Base-by-base conservation (phyloP, 1,284 basidiomycete genomes). In the Ustilago curta region DNA sequence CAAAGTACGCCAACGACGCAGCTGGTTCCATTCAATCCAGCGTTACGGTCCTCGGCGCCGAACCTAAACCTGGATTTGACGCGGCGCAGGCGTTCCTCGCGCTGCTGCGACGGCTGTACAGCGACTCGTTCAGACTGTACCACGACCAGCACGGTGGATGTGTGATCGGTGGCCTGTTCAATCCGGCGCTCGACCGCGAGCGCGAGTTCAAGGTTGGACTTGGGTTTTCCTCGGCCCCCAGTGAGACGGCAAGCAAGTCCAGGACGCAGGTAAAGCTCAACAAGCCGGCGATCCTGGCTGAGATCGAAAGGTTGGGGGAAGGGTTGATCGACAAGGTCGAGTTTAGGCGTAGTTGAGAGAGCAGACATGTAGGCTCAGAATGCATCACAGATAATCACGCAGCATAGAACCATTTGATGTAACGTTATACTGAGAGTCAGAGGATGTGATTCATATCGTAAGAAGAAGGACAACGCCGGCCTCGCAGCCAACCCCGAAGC, bases 101-200 rank as follows among this genome's bases (percentile, higher is more conserved):
- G 32, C 92, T 83, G 50, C 64, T 82, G 8, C 25, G 94, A 91
- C 87, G 88, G n/a, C 85, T 90, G 5, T 97, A 93, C 85, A 87
- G 89, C 8, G 91, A 94, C 77, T 91, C 91, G 0, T 88, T 93
- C 75, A 89, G 92, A 57, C 88, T 97, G 53, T 99, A 98, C 88
- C 90, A 91, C 80, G 96, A 99, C 80, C 86, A 88, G 0, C 88
- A 91, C 39, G 97, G 97, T 16, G 95, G 96, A 0, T 63, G 58
- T 23, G 87, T 88, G 8, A 91, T 96, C 57, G 95, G 93, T 8
- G 91, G 89, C 0, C 89, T 97, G 1, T 98, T 94, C 92, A 93
- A 97, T 79, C 92, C 93, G 0, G 56, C 82, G 9, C 88, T 89
- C 27, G 75, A 80, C 12, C 80, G 84, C 51, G 81, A 86, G 23